Evolutionary conservation across 805 yeast species (phyloP).

Genomic region (Wickerhamomyces rabaulensis): DNA sequence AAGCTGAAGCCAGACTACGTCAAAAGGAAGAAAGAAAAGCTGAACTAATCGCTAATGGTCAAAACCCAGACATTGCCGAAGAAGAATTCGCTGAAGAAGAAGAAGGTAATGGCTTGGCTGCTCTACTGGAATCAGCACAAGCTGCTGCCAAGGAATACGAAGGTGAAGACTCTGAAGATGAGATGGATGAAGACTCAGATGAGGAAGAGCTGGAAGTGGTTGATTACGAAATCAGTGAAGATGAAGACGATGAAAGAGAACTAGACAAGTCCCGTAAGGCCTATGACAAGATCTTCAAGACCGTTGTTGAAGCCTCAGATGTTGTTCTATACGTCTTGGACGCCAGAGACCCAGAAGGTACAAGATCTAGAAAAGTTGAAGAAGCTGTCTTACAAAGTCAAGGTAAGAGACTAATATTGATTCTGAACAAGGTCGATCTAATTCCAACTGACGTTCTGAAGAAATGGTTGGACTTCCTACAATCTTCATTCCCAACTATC

Average conservation of each 20-base stretch:
- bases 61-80: constrained; percentile 31
- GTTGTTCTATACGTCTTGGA: constrained; percentile 27
- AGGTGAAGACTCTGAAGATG: constrained; percentile 43
- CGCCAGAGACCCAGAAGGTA: constrained; percentile 95
- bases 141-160: constrained; percentile 74
- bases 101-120: constrained; percentile 60
- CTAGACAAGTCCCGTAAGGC: constrained; percentile 80
- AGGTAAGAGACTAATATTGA: constrained; percentile 77
- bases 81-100: constrained; percentile 35
- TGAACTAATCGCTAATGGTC: constrained; percentile 34
- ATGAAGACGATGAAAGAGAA: constrained; percentile 41
- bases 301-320: constrained; percentile 39
- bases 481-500: constrained; percentile 83
- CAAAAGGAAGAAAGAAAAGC: constrained; percentile 44
- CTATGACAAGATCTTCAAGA: constrained; percentile 88
- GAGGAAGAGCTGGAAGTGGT: constrained; percentile 41
- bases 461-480: constrained; percentile 77
- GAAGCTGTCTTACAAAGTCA: constrained; percentile 78
- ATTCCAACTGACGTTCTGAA: constrained; percentile 81
- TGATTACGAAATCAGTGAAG: constrained; percentile 44
- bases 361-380: constrained; percentile 89
- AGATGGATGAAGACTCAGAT: constrained; percentile 39
- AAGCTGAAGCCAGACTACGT: constrained; percentile 48
- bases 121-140: constrained; percentile 86
- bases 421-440: constrained; percentile 88